phyloP scores from a whole-genome alignment of 2,329 filamentous ascomycete genomes.

The Aciculosporium take region DNA sequence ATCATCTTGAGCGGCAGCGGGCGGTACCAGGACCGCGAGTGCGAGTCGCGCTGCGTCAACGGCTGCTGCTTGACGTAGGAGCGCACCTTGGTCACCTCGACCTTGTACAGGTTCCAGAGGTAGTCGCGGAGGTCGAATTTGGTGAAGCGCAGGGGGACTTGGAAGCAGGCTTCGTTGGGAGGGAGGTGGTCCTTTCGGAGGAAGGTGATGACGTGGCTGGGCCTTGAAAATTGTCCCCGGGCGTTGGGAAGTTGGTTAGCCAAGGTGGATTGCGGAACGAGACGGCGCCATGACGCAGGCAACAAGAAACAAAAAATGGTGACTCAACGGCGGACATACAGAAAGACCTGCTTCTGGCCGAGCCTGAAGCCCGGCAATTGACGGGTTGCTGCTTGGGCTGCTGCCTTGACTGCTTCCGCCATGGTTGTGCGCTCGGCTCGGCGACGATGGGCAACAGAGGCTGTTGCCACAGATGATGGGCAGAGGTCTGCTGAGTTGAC shows the following conservation, averaged over 20 bases:
- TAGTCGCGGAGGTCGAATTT: conserved; percentile 96
- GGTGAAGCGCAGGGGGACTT: conserved; percentile 81
- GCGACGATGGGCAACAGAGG: conserved; percentile 9
- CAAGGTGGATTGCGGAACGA: background rate
- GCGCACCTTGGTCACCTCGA: conserved; percentile 59
- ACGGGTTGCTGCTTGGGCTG: conserved; percentile 22
- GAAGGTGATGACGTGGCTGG: conserved; percentile 67
- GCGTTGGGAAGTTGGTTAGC: background rate
- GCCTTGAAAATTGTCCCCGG: too few relatives aligned
- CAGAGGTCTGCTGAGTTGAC: too few relatives aligned
- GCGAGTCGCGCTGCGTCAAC: conserved; percentile 36
- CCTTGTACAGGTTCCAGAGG: conserved; percentile 71
- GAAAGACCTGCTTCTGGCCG: conserved; percentile 39
- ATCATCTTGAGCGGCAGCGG: conserved; percentile 73
- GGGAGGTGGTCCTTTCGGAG: conserved; percentile 57
- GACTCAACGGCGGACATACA: conserved; percentile 26
- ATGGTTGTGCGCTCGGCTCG: conserved; percentile 19
- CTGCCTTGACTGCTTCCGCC: conserved; percentile 25
- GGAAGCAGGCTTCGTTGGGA: conserved; percentile 74
- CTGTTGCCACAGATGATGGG: conserved; percentile 9
- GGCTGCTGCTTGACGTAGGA: conserved; percentile 57
- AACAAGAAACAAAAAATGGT: background rate
- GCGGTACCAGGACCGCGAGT: conserved; percentile 48
- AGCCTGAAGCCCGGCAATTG: conserved; percentile 30
- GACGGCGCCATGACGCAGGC: too few relatives aligned